Evolutionary conservation across 768 basidiomycete species (phyloP).

Genomic region (Boletus subparvulus): DNA sequence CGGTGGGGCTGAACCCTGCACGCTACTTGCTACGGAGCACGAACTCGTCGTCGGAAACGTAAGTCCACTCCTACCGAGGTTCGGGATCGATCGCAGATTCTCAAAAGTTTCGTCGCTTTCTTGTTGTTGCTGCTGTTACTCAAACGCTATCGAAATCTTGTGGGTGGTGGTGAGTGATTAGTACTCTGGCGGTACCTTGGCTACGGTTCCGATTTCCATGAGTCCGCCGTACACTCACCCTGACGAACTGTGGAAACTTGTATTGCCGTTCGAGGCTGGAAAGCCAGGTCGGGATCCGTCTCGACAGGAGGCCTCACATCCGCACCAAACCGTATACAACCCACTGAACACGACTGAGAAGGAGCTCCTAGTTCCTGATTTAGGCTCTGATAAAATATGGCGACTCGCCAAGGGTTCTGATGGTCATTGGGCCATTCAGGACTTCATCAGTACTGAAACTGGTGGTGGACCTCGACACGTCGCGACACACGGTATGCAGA

Average conservation of each 20-base stretch:
- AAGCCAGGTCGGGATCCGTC: conserved; percentile 62
- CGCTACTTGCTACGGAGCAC: conserved; percentile 54
- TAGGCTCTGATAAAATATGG: conserved; percentile 72
- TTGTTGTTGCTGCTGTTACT: too few relatives aligned
- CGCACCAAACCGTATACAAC: conserved; percentile 61
- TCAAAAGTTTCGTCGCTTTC: background rate
- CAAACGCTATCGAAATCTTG: background rate
- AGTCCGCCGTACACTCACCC: conserved; percentile 44
- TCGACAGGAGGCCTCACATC: conserved; percentile 73
- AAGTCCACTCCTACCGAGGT: conserved; percentile 30
- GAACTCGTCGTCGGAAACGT: conserved; percentile 74
- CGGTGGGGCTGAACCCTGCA: conserved; percentile 64
- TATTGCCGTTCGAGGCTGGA: conserved; percentile 37
- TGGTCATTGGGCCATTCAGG: conserved; percentile 51
- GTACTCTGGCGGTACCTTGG: conserved; percentile 69
- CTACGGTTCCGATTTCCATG: conserved; percentile 55
- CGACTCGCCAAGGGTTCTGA: conserved; percentile 44
- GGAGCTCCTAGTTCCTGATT: conserved; percentile 71
- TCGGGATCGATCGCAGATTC: background rate
- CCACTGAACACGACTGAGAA: conserved; percentile 43
- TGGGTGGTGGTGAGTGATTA: conserved; percentile 25
- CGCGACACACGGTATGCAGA: conserved; percentile 54
- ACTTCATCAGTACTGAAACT: conserved; percentile 45
- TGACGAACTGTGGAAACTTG: conserved; percentile 34
- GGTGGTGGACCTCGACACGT: conserved; percentile 76